A percentile compares a stretch with the other conserved stretches of the same genome.
Conservation (phyloP, 768 basidiomycete species). For the Boletus barrowsii region DNA sequence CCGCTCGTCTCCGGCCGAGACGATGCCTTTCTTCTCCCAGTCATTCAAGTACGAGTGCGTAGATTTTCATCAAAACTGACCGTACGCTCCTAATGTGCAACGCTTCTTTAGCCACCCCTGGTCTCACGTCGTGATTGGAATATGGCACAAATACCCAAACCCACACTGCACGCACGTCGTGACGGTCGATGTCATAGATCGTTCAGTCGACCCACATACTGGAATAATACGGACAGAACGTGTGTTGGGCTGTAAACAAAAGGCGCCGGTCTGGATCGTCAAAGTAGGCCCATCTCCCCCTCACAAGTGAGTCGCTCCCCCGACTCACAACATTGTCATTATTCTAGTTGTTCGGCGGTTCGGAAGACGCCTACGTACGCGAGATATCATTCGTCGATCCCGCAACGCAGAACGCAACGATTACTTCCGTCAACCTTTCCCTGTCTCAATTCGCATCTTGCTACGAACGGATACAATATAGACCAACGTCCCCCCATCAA, state of each 20-base stretch:
- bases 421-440: conserved; percentile 90
- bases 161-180: conserved; percentile 87
- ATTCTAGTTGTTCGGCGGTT: conserved; percentile 80
- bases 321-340: neutral
- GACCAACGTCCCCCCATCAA: conserved; percentile 57
- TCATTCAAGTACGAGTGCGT: conserved; percentile 81
- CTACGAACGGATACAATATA: conserved; percentile 86
- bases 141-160: conserved; percentile 97
- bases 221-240: conserved; percentile 92
- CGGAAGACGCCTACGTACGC: conserved; percentile 91
- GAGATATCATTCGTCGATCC: conserved; percentile 95
- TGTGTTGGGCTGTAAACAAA: conserved; percentile 88
- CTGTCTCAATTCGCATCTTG: conserved; percentile 94
- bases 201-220: conserved; percentile 75
- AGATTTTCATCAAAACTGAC: neutral
- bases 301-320: conserved; percentile 2
- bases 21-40: conserved; percentile 87
- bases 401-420: conserved; percentile 69
- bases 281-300: conserved; percentile 57
- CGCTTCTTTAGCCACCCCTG: conserved; percentile 67
- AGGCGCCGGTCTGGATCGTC: conserved; percentile 87
- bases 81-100: conserved; percentile 6
- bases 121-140: conserved; percentile 86
- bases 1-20: conserved; percentile 23
- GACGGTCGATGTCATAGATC: conserved; percentile 83